A percentile compares a stretch with the other conserved stretches of the same genome.
Evolutionary conservation across 176 grass and related monocot species (phyloP).

Genomic region (Tillandsia fasciculata): DNA sequence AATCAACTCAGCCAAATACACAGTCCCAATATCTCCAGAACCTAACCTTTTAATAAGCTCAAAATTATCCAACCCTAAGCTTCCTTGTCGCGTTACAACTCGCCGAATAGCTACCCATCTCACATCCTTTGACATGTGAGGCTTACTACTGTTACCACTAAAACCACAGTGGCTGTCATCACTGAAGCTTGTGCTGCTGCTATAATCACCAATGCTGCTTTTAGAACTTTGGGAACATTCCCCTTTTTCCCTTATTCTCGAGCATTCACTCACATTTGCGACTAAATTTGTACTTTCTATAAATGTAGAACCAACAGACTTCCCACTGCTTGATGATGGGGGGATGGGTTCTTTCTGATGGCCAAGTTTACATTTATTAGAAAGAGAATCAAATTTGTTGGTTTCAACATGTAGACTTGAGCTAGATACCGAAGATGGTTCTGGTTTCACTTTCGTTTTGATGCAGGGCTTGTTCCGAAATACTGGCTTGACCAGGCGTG

Average conservation of each 20-base stretch:
- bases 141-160: slow-evolving; percentile 26
- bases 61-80: slow-evolving; percentile 81
- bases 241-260: slow-evolving; percentile 45
- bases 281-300: slow-evolving; percentile 13
- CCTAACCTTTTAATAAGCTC: slow-evolving; percentile 95
- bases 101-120: slow-evolving; percentile 68
- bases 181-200: slow-evolving; percentile 46
- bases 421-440: slow-evolving; percentile 38
- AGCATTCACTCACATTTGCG: slow-evolving; percentile 18
- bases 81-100: slow-evolving; percentile 48
- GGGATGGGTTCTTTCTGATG: slow-evolving; percentile 44
- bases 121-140: slow-evolving; percentile 91
- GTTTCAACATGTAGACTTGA: slow-evolving; percentile 14
- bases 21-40: slow-evolving; percentile 93
- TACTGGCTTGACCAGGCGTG: slow-evolving; percentile 45
- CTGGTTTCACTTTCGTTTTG: slow-evolving; percentile 52
- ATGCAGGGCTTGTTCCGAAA: slow-evolving; percentile 28
- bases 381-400: slow-evolving; percentile 7
- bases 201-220: slow-evolving; percentile 77
- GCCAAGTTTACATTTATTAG: slow-evolving; percentile 35
- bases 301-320: slow-evolving; percentile 7
- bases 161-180: slow-evolving; percentile 25
- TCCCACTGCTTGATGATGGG: slow-evolving; percentile 39
- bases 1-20: slow-evolving; percentile 81
- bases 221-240: slow-evolving; percentile 80